Conservation (phyloP, 495 filamentous ascomycete species). For the Aspergillus diversus region DNA sequence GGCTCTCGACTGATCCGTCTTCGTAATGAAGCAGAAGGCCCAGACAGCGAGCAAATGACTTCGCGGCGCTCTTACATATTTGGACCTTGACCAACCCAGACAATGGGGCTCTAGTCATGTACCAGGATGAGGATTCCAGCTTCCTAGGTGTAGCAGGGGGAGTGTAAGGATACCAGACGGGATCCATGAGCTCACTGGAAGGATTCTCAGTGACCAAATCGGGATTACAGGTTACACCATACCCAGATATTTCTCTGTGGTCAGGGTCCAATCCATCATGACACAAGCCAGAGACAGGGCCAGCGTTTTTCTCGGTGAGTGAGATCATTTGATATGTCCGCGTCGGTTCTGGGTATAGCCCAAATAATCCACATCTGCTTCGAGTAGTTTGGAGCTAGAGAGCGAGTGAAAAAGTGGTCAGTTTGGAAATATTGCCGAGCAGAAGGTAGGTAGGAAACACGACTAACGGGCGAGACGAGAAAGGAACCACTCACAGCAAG, state of each 20-base stretch:
- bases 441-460: too few relatives aligned
- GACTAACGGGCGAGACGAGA: neutral
- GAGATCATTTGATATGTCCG: neutral
- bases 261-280: conserved; percentile 1
- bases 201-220: neutral
- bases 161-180: conserved; percentile 1
- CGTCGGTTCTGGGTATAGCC: neutral
- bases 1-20: neutral
- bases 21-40: conserved; percentile 4
- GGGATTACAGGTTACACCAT: neutral
- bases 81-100: neutral
- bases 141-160: neutral
- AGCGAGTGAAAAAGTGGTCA: neutral
- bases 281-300: conserved; percentile 2
- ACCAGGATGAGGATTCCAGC: neutral
- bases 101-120: conserved; percentile 3
- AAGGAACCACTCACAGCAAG: neutral
- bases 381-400: neutral
- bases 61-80: neutral
- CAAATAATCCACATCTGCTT: neutral
- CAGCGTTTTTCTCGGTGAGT: neutral
- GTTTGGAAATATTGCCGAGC: neutral
- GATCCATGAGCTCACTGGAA: neutral
- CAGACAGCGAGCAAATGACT: neutral
- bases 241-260: neutral